phyloP scores from a whole-genome alignment of 164 flowering plant species.

The Dillenia suffruticosa region DNA sequence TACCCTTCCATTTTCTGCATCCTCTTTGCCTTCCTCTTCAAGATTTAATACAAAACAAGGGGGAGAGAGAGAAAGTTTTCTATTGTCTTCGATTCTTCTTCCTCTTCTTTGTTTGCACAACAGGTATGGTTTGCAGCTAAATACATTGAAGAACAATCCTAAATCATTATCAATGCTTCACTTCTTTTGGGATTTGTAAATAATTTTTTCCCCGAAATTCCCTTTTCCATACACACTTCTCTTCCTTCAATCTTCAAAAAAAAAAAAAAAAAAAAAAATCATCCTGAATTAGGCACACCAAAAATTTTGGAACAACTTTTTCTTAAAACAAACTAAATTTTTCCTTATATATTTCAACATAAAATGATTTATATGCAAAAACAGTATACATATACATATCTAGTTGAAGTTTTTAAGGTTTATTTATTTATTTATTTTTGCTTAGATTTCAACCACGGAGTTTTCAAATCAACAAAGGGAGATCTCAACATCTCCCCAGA shows the following conservation, averaged over 20 bases:
- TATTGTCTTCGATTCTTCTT: slow-evolving; percentile 7
- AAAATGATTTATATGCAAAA: no score
- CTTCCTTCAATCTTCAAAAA: no score
- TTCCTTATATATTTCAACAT: no score
- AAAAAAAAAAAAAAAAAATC: no score
- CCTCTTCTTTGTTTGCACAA: slow-evolving; percentile 10
- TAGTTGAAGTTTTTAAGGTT: neutral
- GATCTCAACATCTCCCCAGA: slow-evolving; percentile 22
- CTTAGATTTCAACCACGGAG: slow-evolving; percentile 31
- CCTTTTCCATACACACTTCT: neutral
- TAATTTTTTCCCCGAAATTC: neutral
- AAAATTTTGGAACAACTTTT: no score
- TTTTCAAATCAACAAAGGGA: slow-evolving; percentile 28
- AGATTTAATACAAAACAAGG: slow-evolving; percentile 2
- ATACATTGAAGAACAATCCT: slow-evolving; percentile 10
- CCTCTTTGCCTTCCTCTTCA: slow-evolving; percentile 7
- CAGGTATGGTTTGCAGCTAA: slow-evolving; percentile 23
- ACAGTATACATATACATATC: no score
- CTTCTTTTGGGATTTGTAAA: slow-evolving; percentile 22
- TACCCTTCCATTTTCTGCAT: slow-evolving; percentile 37
- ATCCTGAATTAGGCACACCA: no score
- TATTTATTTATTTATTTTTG: slow-evolving; percentile 3
- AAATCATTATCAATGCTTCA: slow-evolving; percentile 14
- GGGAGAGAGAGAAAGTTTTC: slow-evolving; percentile 3
- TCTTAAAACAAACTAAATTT: no score